Base-by-base conservation (phyloP, 139 green algal species). In the Zygnema circumcarinatum region DNA sequence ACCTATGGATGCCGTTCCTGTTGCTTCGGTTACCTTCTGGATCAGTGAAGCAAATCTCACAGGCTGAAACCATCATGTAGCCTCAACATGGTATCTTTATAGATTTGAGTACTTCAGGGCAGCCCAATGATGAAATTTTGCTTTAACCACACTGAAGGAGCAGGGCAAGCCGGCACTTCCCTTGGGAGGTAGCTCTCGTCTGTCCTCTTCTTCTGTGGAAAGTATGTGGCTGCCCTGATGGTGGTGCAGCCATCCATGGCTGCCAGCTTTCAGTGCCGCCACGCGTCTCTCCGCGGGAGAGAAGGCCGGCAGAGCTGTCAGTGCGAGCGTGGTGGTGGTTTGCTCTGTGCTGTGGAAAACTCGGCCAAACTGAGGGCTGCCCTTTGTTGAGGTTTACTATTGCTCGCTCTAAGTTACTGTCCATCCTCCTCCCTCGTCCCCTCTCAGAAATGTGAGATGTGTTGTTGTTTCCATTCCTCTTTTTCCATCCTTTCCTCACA, bases 141-240 rank as follows among this genome's bases (percentile, higher is more conserved):
- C 75, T 74, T 83, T 73, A 83, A 83, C 35, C 75, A 83, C 75
- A 67, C 75, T 83, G 75, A 83, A 74, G 33, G 16, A 29, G 54
- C 25, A 29, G 25, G 25, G 54, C 54, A 72, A 29, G 25, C 54
- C 25, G 54, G 54, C 72, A 79, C 16, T 22, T 20, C 33, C 33
- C 29, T 21, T 79, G 72, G 75, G 40, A 73, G 75, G 11, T n/a
- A n/a, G 73, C 21, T 22, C 21, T 21, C 73, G 25, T 47, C 21
- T 21, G 32, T 33, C 25, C 21, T 80, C 73, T 72, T 21, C 73
- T 21, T 80, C 21, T 33, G 32, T 21, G 21, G 21, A 25, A 80
- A 21, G 73, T n/a, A 79, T 22, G 72, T 79, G 16, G 75, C 75
- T 41, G 16, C 11, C 40, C 16, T 72, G 20, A 20, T 79, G 16